Evolutionary conservation across 306 rosid species (phyloP), one percentile per base, ranked within the genome.

Genomic region (Coriaria nepalensis): DNA sequence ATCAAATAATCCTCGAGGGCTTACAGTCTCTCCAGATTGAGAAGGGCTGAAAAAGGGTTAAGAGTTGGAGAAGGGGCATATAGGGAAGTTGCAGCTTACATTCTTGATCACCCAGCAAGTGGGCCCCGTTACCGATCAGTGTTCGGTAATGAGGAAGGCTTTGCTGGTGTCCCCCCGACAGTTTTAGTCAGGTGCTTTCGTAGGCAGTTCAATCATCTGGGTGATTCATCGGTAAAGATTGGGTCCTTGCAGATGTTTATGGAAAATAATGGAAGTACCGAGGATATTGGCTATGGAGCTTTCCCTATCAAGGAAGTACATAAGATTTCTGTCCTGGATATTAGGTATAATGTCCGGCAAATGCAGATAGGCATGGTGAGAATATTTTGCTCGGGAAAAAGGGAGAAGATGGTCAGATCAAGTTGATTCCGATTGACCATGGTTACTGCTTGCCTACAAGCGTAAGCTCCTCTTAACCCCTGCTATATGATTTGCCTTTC

Each of bases 371-470:
- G 63, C 97, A 88, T 70, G 86, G 86, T 9, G 97, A 95, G 57
- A 88, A 88, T 62, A 83, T 88, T 54, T 71, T 88, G 65, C 57
- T 78, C 5, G 59, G 86, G 49, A 75, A 62, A 62, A 74, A 74
- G 45, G 58, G 69, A 42, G 81, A 76, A 72, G 78, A 68, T 43
- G 78, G 42, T 43, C 76, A 43, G 64, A 49, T 75, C 53, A 64
- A 58, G 57, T 73, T 88, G 73, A 84, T 88, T 60, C 97, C 95
- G 12, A 88, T 88, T 39, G 97, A 88, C 67, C 97, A 88, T 33
- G 97, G 97, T 36, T 88, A 88, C 75, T 88, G 95, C 90, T 71
- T 84, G 75, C 97, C 97, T 10, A 76, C 78, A 47, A 84, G 73
- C 47, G 96, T 87, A 78, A 63, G 96, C 9, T 47, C 29, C 14